phyloP scores from a whole-genome alignment of 2,329 filamentous ascomycete species.

The Phaeomoniella chlamydospora region DNA sequence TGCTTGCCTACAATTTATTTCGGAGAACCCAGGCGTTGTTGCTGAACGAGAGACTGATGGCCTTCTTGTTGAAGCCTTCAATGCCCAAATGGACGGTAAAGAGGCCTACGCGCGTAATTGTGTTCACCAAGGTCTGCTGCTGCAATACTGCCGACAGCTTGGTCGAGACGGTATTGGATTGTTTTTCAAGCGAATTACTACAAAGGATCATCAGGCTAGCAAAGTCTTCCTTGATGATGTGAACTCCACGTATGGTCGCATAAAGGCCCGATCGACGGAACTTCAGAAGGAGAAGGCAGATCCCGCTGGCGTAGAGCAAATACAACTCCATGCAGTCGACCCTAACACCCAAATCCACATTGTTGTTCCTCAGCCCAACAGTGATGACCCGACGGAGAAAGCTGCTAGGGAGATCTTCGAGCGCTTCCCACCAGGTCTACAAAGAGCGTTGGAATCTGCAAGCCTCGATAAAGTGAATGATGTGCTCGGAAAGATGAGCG shows the following conservation, averaged over 20 bases:
- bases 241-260: slow-evolving; percentile 69
- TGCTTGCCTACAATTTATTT: slow-evolving; percentile 60
- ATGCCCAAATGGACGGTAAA: slow-evolving; percentile 63
- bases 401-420: slow-evolving; percentile 66
- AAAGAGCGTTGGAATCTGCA: slow-evolving; percentile 73
- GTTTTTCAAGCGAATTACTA: slow-evolving; percentile 95
- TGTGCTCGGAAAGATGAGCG: slow-evolving; percentile 74
- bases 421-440: slow-evolving; percentile 65
- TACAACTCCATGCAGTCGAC: slow-evolving; percentile 92
- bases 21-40: slow-evolving; percentile 62
- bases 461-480: slow-evolving; percentile 78
- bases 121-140: slow-evolving; percentile 80
- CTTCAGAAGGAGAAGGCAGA: slow-evolving; percentile 47
- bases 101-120: slow-evolving; percentile 69
- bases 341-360: slow-evolving; percentile 88
- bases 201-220: slow-evolving; percentile 74
- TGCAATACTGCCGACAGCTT: slow-evolving; percentile 89
- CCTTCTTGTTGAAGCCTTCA: slow-evolving; percentile 81
- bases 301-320: slow-evolving; percentile 70
- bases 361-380: slow-evolving; percentile 55
- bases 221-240: slow-evolving; percentile 90
- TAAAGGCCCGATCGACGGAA: slow-evolving; percentile 61
- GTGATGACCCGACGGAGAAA: slow-evolving; percentile 47
- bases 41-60: slow-evolving; percentile 81
- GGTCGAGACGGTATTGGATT: slow-evolving; percentile 76